Conservation (phyloP, 2,329 filamentous ascomycete genomes). For the Metarhizium humberi region DNA sequence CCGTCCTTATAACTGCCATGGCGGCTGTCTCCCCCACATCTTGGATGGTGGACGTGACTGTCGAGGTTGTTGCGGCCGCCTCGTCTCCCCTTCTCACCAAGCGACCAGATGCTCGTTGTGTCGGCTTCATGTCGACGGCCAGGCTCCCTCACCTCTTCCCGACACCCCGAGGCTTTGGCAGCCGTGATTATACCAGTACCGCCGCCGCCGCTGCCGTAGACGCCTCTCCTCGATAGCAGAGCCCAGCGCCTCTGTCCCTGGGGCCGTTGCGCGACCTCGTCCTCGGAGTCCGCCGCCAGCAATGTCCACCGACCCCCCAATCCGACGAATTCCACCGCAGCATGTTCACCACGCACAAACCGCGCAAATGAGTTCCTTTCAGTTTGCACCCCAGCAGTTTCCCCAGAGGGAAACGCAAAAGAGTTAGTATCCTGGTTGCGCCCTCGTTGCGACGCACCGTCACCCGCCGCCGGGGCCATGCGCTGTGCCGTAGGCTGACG, state of each 20-base stretch:
- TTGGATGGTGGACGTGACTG: background rate
- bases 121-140: conserved; percentile 21
- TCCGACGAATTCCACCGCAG: conserved; percentile 56
- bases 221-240: background rate
- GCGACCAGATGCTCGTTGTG: conserved; percentile 3
- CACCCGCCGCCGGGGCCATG: background rate
- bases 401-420: conserved; percentile 66
- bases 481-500: conserved; percentile 4
- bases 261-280: conserved; percentile 1
- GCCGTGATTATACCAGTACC: background rate
- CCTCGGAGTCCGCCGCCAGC: conserved; percentile 10
- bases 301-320: conserved; percentile 54
- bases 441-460: conserved; percentile 11
- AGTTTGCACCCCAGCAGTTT: conserved; percentile 56
- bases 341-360: conserved; percentile 40
- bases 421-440: conserved; percentile 46
- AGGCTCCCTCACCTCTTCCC: background rate
- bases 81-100: background rate
- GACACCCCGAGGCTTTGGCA: background rate
- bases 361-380: conserved; percentile 56
- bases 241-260: background rate
- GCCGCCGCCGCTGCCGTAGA: background rate
- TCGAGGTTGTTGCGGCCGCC: background rate
- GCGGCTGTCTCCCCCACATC: background rate
- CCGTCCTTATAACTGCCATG: background rate